Base-by-base conservation (phyloP, 2,329 filamentous ascomycete genomes). In the Sclerotinia glacialis region DNA sequence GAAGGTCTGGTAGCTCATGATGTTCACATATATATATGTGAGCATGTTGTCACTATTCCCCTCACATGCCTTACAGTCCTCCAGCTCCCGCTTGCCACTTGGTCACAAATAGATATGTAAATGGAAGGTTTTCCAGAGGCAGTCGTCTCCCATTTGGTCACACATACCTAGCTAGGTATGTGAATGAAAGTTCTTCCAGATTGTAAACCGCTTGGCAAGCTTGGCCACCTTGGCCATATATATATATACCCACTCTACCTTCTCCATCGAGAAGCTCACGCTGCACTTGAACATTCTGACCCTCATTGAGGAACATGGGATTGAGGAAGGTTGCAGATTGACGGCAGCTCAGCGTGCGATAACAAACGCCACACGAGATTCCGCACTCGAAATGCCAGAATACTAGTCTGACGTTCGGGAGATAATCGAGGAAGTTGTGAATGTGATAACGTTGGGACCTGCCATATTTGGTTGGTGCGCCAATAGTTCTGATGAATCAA, bases 161-260 rank as follows among this genome's bases (percentile, higher is more conserved):
- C 26, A 5, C 34, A 47, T 23, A 40, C 37, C 37, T 40, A 16
- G 37, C 12, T 40, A 59, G 56, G 42, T 31, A 59, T 59, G 42
- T 47, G 42, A 47, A 46, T 16, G 12, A 31, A 31, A n/a, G 28
- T n/a, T 46, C 42, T 37, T 34, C 18, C 47, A 28, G 42, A 23
- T 50, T 40, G 31, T 7, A n/a, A 52, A 37, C 31, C 28, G 26
- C 46, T 62, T 52, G 46, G 31, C 59, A 52, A 40, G n/a, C 46
- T 52, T 62, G 46, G 46, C 46, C n/a, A 52, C 12, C 59, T 62
- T 62, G 28, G 59, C 46, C 28, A 6, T 55, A 37, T 12, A 14
- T 37, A 46, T 16, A 64, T n/a, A 12, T 1, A n/a, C n/a, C 6
- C 5, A n/a, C 28, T 7, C 3, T 47, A 54, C 37, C 40, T 56